Evolutionary conservation across 1,284 basidiomycete genomes (phyloP), one percentile per base, ranked within the genome.

Genomic region (Coniophora puteana): DNA sequence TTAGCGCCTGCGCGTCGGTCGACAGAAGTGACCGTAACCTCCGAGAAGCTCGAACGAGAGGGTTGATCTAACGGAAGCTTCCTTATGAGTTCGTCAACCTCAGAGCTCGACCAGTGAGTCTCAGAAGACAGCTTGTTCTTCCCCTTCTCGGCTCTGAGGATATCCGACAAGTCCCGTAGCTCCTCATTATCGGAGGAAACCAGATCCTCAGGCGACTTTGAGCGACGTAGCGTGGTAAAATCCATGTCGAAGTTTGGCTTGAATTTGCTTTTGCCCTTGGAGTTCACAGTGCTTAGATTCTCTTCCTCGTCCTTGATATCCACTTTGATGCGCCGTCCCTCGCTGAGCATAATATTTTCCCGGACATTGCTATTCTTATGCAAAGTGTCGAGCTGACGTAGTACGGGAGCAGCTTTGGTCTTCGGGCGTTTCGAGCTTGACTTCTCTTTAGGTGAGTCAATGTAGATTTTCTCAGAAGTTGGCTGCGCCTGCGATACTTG

Each of bases 231-330:
- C 29, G 71, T 65, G 5, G 71, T 57, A 37, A 83, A 71, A 36
- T 76, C 61, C n/a, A 83, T 46, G 44, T 77, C 66, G 47, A 80
- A 80, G 45, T 75, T 64, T 7, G 72, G 71, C 10, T 49, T 44
- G 8, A 58, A 38, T 43, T 63, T 70, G 14, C 48, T 53, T 53
- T 62, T 68, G 44, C 51, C 53, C 39, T 55, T 61, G 39, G 28
- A 23, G n/a, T n/a, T n/a, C n/a, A n/a, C n/a, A n/a, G 43, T 36
- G n/a, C n/a, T n/a, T n/a, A n/a, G n/a, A n/a, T 22, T 47, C 14
- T 37, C 21, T 21, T 36, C 38, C 24, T 45, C 43, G 18, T 36
- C 22, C 43, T 46, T 33, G 27, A 44, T 36, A 10, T 63, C 51
- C 11, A 75, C 48, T 53, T 76, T 80, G 51, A 77, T 57, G 20